These are phyloP conservation scores for Penicillium griseofulvum DNA, from an alignment of 2,329 filamentous ascomycete species.

Conservation along the genomic window DNA sequence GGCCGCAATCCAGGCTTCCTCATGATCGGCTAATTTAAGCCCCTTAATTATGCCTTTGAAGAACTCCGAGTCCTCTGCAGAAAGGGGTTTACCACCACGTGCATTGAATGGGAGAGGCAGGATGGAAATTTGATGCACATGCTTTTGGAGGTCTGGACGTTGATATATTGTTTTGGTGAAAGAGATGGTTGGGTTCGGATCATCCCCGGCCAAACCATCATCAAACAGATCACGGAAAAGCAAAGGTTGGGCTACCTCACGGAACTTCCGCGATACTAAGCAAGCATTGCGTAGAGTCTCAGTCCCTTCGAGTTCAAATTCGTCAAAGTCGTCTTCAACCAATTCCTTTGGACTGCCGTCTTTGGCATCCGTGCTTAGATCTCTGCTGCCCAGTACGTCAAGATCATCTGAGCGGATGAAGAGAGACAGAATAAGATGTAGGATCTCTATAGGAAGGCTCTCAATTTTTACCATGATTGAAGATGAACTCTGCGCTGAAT, in stretches of 20 bases:
- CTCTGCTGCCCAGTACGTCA: not conserved
- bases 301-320: not conserved
- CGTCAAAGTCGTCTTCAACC: not conserved
- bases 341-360: not conserved
- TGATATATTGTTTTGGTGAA: conserved; percentile 17
- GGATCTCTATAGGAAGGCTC: conserved; percentile 20
- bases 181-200: conserved; percentile 1
- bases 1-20: conserved; percentile 16
- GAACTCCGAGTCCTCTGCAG: conserved; percentile 3
- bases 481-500: not conserved
- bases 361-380: not conserved
- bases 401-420: not conserved
- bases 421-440: conserved; percentile 17
- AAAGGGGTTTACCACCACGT: not conserved
- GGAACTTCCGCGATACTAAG: conserved; percentile 20
- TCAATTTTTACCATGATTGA: conserved; percentile 17
- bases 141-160: conserved; percentile 18
- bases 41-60: conserved; percentile 8
- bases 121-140: conserved; percentile 15
- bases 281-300: conserved; percentile 16
- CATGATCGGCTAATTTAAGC: conserved; percentile 12
- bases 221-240: conserved; percentile 19
- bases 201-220: not conserved
- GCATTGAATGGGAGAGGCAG: not conserved
- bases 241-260: conserved; percentile 24